Conservation (phyloP, 2,329 filamentous ascomycete genomes). For the Diaporthe helianthi region DNA sequence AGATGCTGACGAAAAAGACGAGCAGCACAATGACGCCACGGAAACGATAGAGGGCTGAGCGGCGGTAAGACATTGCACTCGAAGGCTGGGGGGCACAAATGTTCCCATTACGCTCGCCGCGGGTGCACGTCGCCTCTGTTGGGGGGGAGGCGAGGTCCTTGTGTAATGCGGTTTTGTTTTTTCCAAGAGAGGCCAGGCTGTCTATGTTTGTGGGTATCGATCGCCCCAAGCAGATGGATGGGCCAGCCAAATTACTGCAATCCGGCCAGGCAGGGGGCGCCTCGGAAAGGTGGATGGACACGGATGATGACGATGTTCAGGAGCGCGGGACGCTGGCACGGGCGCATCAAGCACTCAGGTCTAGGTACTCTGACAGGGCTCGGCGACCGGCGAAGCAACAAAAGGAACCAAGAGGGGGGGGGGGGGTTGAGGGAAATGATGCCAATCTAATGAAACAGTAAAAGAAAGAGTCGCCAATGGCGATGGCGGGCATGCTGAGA, state of each 20-base stretch:
- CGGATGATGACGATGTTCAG: conserved; percentile 33
- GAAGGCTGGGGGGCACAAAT: conserved; percentile 6
- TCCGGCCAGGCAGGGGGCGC: conserved; percentile 34
- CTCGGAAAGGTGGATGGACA: conserved; percentile 1
- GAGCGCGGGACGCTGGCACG: conserved; percentile 6
- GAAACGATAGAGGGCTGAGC: conserved; percentile 33
- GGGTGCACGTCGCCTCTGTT: conserved; percentile 1
- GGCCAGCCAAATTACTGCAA: conserved; percentile 25
- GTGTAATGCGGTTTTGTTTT: neutral
- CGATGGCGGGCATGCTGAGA: neutral
- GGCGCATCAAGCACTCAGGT: neutral
- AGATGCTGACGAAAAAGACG: conserved; percentile 31
- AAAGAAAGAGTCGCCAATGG: conserved; percentile 3
- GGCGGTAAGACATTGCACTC: conserved; percentile 35
- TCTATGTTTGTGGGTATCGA: conserved; percentile 3
- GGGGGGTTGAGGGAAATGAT: too few species aligned
- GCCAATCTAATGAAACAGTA: conserved; percentile 3
- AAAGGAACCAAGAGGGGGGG: conserved; percentile 7
- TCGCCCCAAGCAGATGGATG: conserved; percentile 6
- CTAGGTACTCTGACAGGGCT: neutral
- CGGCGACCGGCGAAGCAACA: neutral
- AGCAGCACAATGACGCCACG: conserved; percentile 29
- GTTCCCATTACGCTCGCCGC: conserved; percentile 32
- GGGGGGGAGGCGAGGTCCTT: conserved; percentile 6
- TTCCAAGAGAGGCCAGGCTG: neutral